These are phyloP conservation scores for Penicillium sp. DNA, from an alignment of 2,329 filamentous ascomycete species.

Conservation along the genomic window DNA sequence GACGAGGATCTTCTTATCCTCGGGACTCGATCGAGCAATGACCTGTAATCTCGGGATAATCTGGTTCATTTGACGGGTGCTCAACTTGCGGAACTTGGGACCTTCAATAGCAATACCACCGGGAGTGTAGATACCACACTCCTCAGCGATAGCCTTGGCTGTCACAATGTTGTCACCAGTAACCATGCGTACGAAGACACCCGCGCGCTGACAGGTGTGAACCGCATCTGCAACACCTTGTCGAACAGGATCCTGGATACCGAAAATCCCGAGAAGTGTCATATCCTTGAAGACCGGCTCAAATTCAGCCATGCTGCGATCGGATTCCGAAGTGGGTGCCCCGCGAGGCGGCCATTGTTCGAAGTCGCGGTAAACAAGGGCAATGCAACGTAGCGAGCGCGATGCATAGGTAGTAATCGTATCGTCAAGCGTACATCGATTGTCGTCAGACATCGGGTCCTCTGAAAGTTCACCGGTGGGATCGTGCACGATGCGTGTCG, in stretches of 20 bases:
- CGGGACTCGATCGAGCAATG: slow-evolving; percentile 69
- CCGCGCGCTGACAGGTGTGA: slow-evolving; percentile 68
- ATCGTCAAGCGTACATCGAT: slow-evolving; percentile 58
- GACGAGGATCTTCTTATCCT: slow-evolving; percentile 73
- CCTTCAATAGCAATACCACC: slow-evolving; percentile 74
- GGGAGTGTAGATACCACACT: slow-evolving; percentile 70
- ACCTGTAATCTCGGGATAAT: slow-evolving; percentile 69
- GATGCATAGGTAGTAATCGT: slow-evolving; percentile 76
- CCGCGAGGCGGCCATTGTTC: slow-evolving; percentile 75
- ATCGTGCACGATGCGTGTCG: slow-evolving; percentile 55
- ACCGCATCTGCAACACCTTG: slow-evolving; percentile 73
- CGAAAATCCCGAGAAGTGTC: slow-evolving; percentile 68
- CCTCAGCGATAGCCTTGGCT: slow-evolving; percentile 72
- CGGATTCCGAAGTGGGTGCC: slow-evolving; percentile 55
- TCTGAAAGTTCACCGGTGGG: slow-evolving; percentile 58
- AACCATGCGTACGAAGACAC: slow-evolving; percentile 80
- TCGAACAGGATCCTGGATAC: slow-evolving; percentile 78
- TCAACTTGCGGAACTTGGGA: slow-evolving; percentile 72
- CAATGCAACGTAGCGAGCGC: slow-evolving; percentile 79
- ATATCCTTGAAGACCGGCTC: slow-evolving; percentile 67
- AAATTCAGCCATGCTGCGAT: slow-evolving; percentile 62
- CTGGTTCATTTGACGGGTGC: slow-evolving; percentile 61
- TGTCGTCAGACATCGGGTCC: slow-evolving; percentile 54
- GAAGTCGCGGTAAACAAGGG: slow-evolving; percentile 79
- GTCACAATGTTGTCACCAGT: slow-evolving; percentile 80